Evolutionary conservation across 768 basidiomycete genomes (phyloP), one percentile per base, ranked within the genome.

Genomic region (Lactarius sanguifluus): DNA sequence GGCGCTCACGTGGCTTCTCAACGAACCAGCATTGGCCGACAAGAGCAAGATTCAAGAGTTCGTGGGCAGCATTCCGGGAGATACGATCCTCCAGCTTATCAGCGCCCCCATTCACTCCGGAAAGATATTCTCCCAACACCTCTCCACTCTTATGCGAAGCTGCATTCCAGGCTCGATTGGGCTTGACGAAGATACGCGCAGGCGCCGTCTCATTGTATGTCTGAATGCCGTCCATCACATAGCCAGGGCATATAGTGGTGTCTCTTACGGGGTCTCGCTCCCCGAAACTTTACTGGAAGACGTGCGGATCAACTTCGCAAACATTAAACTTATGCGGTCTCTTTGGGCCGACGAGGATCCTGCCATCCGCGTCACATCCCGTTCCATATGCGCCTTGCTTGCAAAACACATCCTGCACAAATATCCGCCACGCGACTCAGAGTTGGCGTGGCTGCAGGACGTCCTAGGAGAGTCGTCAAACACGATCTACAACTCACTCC

Each of bases 131-230:
- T 50, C 52, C 25, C 57, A 54, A 3, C 57, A 59, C 36, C 64
- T 64, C 28, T 50, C 18, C 36, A 20, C 34, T 36, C 58, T 64
- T 15, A n/a, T 59, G 16, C 58, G 64, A 34, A 65, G 57, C 38
- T 65, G 58, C 41, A 16, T 9, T 10, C 58, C 64, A 32, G 58
- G n/a, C 5, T 52, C 45, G 1, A 25, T 23, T 30, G 64, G n/a
- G 18, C 64, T 59, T n/a, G 47, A 59, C 7, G 58, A 65, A 30
- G 15, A 41, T 25, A 12, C 10, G 5, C 58, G 64, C 38, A 32
- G 3, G 1, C 38, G 16, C 2, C 57, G 57, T 15, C 58, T 65
- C 9, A 32, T 20, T 16, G 58, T 34, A 20, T 65, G 58, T 41
- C 36, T 60, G n/a, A 16, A 59, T 2, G 64, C 50, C 2, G n/a